Conservation (phyloP, 2,329 filamentous ascomycete genomes). For the Diaporthe citriasiana region DNA sequence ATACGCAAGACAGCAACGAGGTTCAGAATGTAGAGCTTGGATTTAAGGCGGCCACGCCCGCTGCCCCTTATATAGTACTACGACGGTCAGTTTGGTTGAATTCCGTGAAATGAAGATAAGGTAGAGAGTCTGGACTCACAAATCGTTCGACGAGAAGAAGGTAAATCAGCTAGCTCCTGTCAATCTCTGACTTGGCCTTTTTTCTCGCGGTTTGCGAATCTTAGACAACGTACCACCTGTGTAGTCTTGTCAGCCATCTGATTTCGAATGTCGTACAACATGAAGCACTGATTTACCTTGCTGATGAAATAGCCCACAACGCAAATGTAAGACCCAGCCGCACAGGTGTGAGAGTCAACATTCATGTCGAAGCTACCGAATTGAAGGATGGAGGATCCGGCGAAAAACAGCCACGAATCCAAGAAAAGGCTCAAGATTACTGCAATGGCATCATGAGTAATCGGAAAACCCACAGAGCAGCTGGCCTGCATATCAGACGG, state of each 20-base stretch:
- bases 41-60: neutral
- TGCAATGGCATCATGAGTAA: neutral
- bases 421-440: neutral
- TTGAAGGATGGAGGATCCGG: neutral
- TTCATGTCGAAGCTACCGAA: conserved; percentile 18
- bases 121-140: neutral
- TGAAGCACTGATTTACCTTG: neutral
- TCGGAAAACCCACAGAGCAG: neutral
- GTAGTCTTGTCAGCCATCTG: neutral
- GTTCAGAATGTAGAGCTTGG: conserved; percentile 15
- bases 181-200: neutral
- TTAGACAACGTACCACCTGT: neutral
- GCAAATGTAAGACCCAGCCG: neutral
- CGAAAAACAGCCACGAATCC: neutral
- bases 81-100: neutral
- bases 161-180: neutral
- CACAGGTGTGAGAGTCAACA: neutral
- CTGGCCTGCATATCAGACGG: neutral
- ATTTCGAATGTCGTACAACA: neutral
- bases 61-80: neutral
- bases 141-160: conserved; percentile 19
- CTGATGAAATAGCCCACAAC: conserved; percentile 22
- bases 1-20: conserved; percentile 1
- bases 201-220: neutral
- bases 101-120: too few relatives aligned